phyloP scores from a whole-genome alignment of 2,329 filamentous ascomycete genomes.

The Apiospora pterosperma region DNA sequence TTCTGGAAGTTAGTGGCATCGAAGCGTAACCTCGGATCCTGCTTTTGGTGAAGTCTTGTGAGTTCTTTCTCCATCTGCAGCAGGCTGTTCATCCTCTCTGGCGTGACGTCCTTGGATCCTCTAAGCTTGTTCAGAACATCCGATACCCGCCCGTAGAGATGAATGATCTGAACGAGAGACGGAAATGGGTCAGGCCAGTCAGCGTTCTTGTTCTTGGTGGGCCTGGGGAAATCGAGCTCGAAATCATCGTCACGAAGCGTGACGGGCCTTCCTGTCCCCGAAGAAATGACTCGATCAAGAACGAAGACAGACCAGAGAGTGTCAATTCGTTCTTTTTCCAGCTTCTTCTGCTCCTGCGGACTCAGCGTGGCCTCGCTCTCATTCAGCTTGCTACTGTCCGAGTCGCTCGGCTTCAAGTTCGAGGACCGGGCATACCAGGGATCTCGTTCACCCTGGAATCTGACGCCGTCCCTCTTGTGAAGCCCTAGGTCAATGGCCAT shows the following conservation, averaged over 20 bases:
- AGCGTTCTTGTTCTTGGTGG: slow-evolving; percentile 48
- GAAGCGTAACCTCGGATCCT: slow-evolving; percentile 75
- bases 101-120: slow-evolving; percentile 68
- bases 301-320: slow-evolving; percentile 91
- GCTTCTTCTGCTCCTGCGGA: slow-evolving; percentile 55
- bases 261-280: slow-evolving; percentile 78
- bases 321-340: slow-evolving; percentile 79
- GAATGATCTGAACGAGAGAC: slow-evolving; percentile 76
- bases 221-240: slow-evolving; percentile 66
- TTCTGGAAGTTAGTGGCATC: slow-evolving; percentile 83
- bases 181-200: slow-evolving; percentile 78
- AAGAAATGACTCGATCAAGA: slow-evolving; percentile 82
- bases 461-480: slow-evolving; percentile 75
- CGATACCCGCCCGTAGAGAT: slow-evolving; percentile 80
- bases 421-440: slow-evolving; percentile 45
- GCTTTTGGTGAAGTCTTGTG: slow-evolving; percentile 67
- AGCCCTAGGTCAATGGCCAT: slow-evolving; percentile 79
- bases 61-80: slow-evolving; percentile 77
- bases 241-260: slow-evolving; percentile 83
- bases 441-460: slow-evolving; percentile 53
- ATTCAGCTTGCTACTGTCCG: slow-evolving; percentile 34
- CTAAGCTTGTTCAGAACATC: slow-evolving; percentile 82
- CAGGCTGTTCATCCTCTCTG: slow-evolving; percentile 69
- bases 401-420: slow-evolving; percentile 30
- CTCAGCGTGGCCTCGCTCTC: slow-evolving; percentile 39